Evolutionary conservation across 352 stramenopile species (phyloP).

Genomic region (Pythium pyrilobum): DNA sequence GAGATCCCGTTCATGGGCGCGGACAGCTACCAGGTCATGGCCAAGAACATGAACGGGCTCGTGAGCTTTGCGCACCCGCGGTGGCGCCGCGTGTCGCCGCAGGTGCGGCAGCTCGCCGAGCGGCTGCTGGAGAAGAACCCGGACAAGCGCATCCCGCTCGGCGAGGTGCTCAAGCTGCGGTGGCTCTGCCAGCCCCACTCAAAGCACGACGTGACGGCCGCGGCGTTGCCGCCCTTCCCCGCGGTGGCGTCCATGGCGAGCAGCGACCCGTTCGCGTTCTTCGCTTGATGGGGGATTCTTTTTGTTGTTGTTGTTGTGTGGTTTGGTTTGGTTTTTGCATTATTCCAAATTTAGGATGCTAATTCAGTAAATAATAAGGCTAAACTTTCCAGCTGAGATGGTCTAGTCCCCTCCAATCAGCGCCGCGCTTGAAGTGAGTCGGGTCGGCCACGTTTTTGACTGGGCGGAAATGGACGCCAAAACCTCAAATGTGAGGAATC

Average conservation of each 20-base stretch:
- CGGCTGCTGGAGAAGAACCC: slow-evolving; percentile 56
- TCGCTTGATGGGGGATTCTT: no score
- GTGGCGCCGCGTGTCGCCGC: slow-evolving; percentile 33
- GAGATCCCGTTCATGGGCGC: slow-evolving; percentile 37
- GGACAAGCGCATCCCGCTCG: slow-evolving; percentile 34
- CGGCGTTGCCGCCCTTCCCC: slow-evolving; percentile 6
- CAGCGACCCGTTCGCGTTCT: slow-evolving; percentile 21
- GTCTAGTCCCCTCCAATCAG: slow-evolving; percentile 8
- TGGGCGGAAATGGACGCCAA: background rate
- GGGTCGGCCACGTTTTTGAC: background rate
- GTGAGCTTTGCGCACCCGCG: slow-evolving; percentile 35
- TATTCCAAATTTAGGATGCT: background rate
- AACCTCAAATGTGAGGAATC: no score
- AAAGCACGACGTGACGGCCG: slow-evolving; percentile 9
- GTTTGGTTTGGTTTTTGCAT: no score
- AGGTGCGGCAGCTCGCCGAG: slow-evolving; percentile 27
- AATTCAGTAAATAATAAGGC: slow-evolving; percentile 22
- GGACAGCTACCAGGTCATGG: slow-evolving; percentile 46
- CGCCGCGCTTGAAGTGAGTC: slow-evolving; percentile 16
- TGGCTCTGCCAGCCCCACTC: slow-evolving; percentile 39
- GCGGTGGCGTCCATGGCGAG: slow-evolving; percentile 2
- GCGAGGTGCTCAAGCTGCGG: slow-evolving; percentile 45
- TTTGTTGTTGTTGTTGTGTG: no score
- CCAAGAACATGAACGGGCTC: slow-evolving; percentile 56
- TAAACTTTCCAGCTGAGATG: slow-evolving; percentile 5